Evolutionary conservation across 495 filamentous ascomycete genomes (phyloP), one percentile per base, ranked within the genome.

Genomic region (Neurospora sp.): DNA sequence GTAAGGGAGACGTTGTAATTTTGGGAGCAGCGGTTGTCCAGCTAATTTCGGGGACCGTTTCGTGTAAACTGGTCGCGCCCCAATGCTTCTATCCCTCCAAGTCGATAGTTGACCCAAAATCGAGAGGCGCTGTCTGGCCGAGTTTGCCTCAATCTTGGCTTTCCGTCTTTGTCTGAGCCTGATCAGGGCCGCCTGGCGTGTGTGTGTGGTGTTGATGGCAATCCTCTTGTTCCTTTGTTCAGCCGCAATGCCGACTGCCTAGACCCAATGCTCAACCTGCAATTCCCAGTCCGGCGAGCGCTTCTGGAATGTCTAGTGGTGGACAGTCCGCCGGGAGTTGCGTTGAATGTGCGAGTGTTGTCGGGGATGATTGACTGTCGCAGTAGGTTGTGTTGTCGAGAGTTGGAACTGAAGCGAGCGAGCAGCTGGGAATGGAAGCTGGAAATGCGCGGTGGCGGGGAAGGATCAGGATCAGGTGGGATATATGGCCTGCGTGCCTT

Each of bases 401-500:
- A 69, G 69, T 66, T 66, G 27, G 27, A 66, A 35, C 54, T 66
- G 23, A 31, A 31, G 27, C 48, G 54, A 66, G 54, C 54, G 27
- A 66, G 31, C 27, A 35, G 54, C 12, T 66, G 27, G 27, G 54
- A 66, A 66, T 66, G 54, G 54, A 66, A 35, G 31, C 54, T 66
- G 54, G 54, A 66, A 71, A 71, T 74, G 75, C 73, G 71, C 73
- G 69, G 40, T 71, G 70, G 78, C 41, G 74, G 74, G 75, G 71
- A 59, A 77, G 75, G 73, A 41, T 74, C 71, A 69, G 40, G 69
- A 71, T 73, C 70, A 72, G 71, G 73, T 71, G 72, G 71, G 78
- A 73, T 73, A 72, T 75, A 76, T 71, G 78, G 73, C 76, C 76
- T 74, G 75, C 70, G 72, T 73, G 72, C 71, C 54, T 66, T 66